Conservation (phyloP, 331 rosid species). For the Quercus phellos region DNA sequence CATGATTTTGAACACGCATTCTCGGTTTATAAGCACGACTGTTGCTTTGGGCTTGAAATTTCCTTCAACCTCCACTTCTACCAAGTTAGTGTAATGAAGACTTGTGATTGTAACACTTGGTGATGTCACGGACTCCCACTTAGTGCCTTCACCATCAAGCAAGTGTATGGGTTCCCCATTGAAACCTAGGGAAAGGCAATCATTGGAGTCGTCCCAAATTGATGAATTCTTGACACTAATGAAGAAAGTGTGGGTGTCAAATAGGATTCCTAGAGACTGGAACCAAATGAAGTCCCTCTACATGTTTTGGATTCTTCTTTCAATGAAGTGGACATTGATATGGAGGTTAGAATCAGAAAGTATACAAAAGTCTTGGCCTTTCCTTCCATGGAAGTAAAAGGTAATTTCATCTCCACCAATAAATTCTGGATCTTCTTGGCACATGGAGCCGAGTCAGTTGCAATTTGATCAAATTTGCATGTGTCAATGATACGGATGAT, state of each 20-base stretch:
- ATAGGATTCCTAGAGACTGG: slow-evolving; percentile 40
- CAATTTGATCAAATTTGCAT: slow-evolving; percentile 20
- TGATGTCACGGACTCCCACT: too few species aligned
- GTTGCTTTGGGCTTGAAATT: slow-evolving; percentile 27
- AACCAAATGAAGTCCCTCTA: slow-evolving; percentile 49
- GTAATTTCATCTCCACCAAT: slow-evolving; percentile 46
- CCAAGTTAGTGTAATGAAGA: background rate
- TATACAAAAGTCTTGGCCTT: slow-evolving; percentile 31
- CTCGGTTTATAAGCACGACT: slow-evolving; percentile 30
- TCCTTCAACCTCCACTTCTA: slow-evolving; percentile 28
- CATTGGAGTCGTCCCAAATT: slow-evolving; percentile 24
- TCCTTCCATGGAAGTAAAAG: slow-evolving; percentile 29
- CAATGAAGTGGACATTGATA: slow-evolving; percentile 44
- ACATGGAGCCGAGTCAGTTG: slow-evolving; percentile 13
- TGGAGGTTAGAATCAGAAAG: slow-evolving; percentile 41
- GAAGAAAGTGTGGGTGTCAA: slow-evolving; percentile 22
- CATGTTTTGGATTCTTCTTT: slow-evolving; percentile 24
- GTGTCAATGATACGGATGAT: background rate
- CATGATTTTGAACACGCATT: slow-evolving; percentile 26
- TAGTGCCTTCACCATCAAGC: too few species aligned
- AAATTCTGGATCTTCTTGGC: slow-evolving; percentile 43
- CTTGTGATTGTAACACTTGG: slow-evolving; percentile 2
- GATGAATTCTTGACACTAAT: slow-evolving; percentile 28
- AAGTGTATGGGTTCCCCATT: too few species aligned
- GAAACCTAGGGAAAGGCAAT: slow-evolving; percentile 15